These are phyloP conservation scores for Fusarium denticulatum DNA, from an alignment of 2,329 filamentous ascomycete genomes.

Conservation along the genomic window DNA sequence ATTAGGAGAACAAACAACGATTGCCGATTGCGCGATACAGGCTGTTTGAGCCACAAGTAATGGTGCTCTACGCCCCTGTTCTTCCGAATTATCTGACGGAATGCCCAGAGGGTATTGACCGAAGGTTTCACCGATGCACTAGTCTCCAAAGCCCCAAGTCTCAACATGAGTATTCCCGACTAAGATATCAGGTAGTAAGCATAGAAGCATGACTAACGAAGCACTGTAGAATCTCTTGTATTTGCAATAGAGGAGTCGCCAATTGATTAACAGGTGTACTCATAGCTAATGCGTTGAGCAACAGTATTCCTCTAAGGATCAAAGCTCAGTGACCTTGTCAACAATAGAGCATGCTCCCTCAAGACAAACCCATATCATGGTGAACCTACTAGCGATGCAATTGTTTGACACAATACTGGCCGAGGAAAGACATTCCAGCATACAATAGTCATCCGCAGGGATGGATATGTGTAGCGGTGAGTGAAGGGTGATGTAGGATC, in stretches of 20 bases:
- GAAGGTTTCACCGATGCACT: not conserved
- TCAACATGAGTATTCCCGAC: not conserved
- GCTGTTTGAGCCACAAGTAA: not conserved
- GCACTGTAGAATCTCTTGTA: not conserved
- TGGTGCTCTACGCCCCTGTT: fast-evolving
- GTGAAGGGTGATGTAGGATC: not conserved
- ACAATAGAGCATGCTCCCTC: not conserved
- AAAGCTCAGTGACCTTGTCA: not conserved
- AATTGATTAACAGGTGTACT: not conserved
- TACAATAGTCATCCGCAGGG: not conserved
- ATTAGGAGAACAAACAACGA: not conserved
- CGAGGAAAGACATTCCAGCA: not conserved
- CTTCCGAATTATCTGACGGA: not conserved
- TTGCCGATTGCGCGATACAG: not conserved
- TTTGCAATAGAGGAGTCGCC: not conserved
- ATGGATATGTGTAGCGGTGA: not conserved
- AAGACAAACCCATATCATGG: no score
- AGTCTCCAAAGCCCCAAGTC: not conserved
- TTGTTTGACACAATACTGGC: not conserved
- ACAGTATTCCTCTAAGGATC: not conserved
- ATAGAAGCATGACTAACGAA: not conserved
- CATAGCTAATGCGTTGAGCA: fast-evolving
- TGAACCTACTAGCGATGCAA: not conserved
- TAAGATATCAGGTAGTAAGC: not conserved
- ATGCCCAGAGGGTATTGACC: not conserved